Evolutionary conservation across 495 filamentous ascomycete species (phyloP).

Genomic region (Haplographium delicatum): DNA sequence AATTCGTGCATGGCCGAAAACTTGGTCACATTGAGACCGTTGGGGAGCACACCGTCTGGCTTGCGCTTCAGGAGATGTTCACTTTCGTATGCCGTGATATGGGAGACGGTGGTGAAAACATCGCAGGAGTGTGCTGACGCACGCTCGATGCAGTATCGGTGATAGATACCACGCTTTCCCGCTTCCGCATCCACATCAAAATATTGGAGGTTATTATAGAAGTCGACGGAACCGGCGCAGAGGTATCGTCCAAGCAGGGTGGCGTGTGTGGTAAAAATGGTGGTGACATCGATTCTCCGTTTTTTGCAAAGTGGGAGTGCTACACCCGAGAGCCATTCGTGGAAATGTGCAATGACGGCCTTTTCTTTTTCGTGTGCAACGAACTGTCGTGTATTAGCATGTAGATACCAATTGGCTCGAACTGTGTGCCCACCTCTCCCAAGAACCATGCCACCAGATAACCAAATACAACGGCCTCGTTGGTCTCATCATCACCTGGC

Average conservation of each 20-base stretch:
- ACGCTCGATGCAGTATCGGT: slow-evolving; percentile 96
- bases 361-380: slow-evolving; percentile 84
- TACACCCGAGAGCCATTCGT: slow-evolving; percentile 98
- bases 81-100: slow-evolving; percentile 97
- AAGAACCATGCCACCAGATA: slow-evolving; percentile 98
- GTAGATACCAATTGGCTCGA: neutral
- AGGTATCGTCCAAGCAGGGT: slow-evolving; percentile 93
- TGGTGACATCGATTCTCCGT: slow-evolving; percentile 91
- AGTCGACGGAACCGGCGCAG: slow-evolving; percentile 95
- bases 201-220: slow-evolving; percentile 97
- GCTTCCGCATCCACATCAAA: slow-evolving; percentile 97
- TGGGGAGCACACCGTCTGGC: slow-evolving; percentile 92
- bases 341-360: slow-evolving; percentile 95
- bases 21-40: slow-evolving; percentile 97
- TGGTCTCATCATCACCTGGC: slow-evolving; percentile 87
- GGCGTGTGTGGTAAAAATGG: slow-evolving; percentile 97
- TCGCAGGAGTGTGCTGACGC: slow-evolving; percentile 86
- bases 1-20: slow-evolving; percentile 99
- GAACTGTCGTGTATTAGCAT: slow-evolving; percentile 51
- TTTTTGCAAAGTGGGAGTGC: slow-evolving; percentile 88
- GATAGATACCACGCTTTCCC: slow-evolving; percentile 97
- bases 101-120: slow-evolving; percentile 97
- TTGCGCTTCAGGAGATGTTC: slow-evolving; percentile 97
- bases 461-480: slow-evolving; percentile 95
- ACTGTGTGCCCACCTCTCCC: slow-evolving; percentile 70